Percentiles rank a stretch among this genome's conserved stretches.
Evolutionary conservation across 1,284 basidiomycete genomes (phyloP).

Genomic region (Phlebopus sp.): DNA sequence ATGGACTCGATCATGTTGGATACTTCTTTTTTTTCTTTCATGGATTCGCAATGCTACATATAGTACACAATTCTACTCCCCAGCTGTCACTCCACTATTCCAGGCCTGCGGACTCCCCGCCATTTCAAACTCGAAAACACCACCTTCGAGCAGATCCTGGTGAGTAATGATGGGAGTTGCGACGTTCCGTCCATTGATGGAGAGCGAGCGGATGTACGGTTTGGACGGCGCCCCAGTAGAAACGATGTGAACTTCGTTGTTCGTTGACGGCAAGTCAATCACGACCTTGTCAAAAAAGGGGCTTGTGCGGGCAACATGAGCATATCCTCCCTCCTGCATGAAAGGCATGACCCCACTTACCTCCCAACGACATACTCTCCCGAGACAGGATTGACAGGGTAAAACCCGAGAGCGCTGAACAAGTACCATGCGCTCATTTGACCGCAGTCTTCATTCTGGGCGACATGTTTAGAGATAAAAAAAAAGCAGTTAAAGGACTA

Average conservation of each 20-base stretch:
- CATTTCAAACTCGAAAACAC: constrained; percentile 65
- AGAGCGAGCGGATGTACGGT: constrained; percentile 58
- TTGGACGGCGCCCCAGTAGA: constrained; percentile 53
- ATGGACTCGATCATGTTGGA: no score
- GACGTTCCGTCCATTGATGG: constrained; percentile 47
- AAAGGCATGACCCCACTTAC: constrained; percentile 33
- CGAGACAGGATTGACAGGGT: constrained; percentile 81
- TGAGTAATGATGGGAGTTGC: constrained; percentile 53
- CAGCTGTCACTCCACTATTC: constrained; percentile 24
- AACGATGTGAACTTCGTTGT: constrained; percentile 44
- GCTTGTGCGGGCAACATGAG: constrained; percentile 11
- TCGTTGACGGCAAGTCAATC: constrained; percentile 49
- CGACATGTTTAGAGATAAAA: constrained; percentile 1
- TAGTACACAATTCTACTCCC: neutral
- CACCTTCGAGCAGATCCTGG: constrained; percentile 54
- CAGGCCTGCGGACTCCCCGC: constrained; percentile 44
- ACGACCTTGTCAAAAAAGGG: constrained; percentile 61
- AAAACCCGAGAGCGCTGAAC: constrained; percentile 80
- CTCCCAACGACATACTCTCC: constrained; percentile 73
- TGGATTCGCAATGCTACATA: no score
- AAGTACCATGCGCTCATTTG: constrained; percentile 90
- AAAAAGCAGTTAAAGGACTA: neutral
- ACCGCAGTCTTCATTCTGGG: constrained; percentile 83
- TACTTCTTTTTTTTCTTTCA: no score
- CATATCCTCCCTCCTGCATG: neutral